Base-by-base conservation (phyloP, 441 rosid genomes). In the Euphorbia schlechtendalii region DNA sequence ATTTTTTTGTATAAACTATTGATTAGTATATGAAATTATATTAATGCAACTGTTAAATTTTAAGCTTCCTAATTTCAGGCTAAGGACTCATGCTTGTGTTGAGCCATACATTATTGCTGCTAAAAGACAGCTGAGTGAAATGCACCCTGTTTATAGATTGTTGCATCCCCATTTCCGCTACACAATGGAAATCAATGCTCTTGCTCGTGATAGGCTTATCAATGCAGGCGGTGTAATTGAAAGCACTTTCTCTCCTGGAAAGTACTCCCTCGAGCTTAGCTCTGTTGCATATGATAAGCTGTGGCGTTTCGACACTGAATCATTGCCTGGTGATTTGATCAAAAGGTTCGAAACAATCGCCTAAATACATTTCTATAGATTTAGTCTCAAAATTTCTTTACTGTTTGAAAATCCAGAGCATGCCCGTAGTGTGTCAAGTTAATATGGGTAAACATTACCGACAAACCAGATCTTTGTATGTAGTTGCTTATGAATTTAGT, bases 21-120 rank as follows among this genome's bases (percentile, higher is more conserved):
- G 34, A 32, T 32, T 32, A 2, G 34, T 32, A 6, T 32, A 2
- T 32, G 41, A 38, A 32, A 32, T 32, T 32, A 3, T 32, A 32
- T 32, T 2, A 32, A 32, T 32, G 36, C 36, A 32, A 32, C 36
- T 32, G 36, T n/a, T n/a, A n/a, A n/a, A n/a, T n/a, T 32, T 32
- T 32, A 32, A 3, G 34, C 6, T 32, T 32, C 34, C 34, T 3
- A 32, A 32, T 32, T 40, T 8, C 45, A 86, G 96, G 96, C 40
- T 88, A 20, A 79, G 94, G 73, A 90, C 96, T 58, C 96, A 90
- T 43, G 81, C 86, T n/a, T 77, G 79, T 64, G 71, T 74, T 0
- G 97, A 90, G 58, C 96, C 97, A 3, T 88, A 81, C 63, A 79
- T 86, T 40, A 84, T 90, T 63, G 93, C 97, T 0, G 77, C 83